Conservation (phyloP, 2,329 filamentous ascomycete species). For the Fusarium verrucosum region DNA sequence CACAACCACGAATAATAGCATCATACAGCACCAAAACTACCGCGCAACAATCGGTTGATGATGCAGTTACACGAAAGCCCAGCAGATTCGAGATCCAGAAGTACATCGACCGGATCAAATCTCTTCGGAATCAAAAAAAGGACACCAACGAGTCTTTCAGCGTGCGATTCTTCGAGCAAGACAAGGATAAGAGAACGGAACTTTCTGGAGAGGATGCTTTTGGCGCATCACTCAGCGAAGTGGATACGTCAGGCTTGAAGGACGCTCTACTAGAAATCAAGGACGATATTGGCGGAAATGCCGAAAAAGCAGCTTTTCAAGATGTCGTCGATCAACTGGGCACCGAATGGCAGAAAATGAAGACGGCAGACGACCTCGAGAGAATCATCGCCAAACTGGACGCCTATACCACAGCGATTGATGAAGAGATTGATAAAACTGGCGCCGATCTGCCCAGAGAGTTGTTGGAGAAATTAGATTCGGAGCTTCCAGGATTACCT, state of each 20-base stretch:
- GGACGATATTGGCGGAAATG: constrained; percentile 48
- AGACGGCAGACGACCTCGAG: constrained; percentile 49
- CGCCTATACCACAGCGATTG: constrained; percentile 49
- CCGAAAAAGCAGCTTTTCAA: constrained; percentile 49
- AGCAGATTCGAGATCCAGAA: constrained; percentile 42
- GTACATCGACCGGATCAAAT: constrained; percentile 44
- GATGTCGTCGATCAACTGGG: constrained; percentile 50
- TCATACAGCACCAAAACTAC: constrained; percentile 47
- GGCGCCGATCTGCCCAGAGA: constrained; percentile 48
- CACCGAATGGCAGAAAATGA: constrained; percentile 45
- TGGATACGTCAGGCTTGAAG: constrained; percentile 51
- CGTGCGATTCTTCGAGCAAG: constrained; percentile 61
- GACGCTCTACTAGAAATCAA: constrained; percentile 52
- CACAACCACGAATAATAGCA: constrained; percentile 41
- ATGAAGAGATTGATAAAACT: constrained; percentile 48
- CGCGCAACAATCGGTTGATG: constrained; percentile 23
- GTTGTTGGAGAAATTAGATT: constrained; percentile 47
- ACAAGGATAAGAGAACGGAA: constrained; percentile 49
- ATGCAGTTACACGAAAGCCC: constrained; percentile 39
- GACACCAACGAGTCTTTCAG: constrained; percentile 40
- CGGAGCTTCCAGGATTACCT: constrained; percentile 43
- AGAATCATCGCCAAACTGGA: constrained; percentile 49
- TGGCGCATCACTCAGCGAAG: constrained; percentile 49
- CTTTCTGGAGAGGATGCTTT: constrained; percentile 55
- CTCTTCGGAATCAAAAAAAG: constrained; percentile 36